Base-by-base conservation (phyloP, 805 yeast genomes). In the Cyberlindnera xishuangbannaensis region DNA sequence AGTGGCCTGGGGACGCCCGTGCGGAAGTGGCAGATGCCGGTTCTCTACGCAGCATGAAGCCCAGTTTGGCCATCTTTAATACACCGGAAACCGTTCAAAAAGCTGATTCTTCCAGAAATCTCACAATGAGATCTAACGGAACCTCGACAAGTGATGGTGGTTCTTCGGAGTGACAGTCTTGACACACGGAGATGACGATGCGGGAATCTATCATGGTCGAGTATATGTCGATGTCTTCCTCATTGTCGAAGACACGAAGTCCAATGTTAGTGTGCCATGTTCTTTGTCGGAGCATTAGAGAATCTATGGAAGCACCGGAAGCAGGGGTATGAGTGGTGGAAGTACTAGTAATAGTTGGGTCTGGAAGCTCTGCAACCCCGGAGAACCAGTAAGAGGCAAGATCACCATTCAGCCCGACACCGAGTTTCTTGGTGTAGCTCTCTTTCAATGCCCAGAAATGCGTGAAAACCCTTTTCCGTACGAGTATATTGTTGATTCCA, bases 361-460 rank as follows among this genome's bases (percentile, higher is more conserved):
- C n/a, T n/a, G n/a, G n/a, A n/a, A 29, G 15, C 5, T n/a, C 15
- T 9, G 25, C 15, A 11, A 52, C 44, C 9, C 40, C 29, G 2
- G 51, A 45, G 31, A 60, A 56, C 40, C 59, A 52, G 21, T 61
- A 52, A 1, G 41, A 27, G 2, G 34, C 24, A 19, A 65, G 40
- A 31, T 61, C 56, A 19, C 57, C 54, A 33, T 61, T 61, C 11
- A 76, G 52, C 0, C 95, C 94, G 13, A 66, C 56, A 0, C 94
- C 95, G 3, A 69, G 45, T 24, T 67, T 71, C 47, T 84, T 84
- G 6, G 83, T 69, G 48, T 74, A 81, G 15, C 85, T 75, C 51
- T 84, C 95, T 50, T 84, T 84, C 34, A 84, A 53, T 0, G 95
- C 82, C 95, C 95, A 84, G 22, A 69, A 64, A 25, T 73, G 74